Base-by-base conservation (phyloP, 2,329 filamentous ascomycete species). In the Ophiocordyceps camponoti-rufipedis region DNA sequence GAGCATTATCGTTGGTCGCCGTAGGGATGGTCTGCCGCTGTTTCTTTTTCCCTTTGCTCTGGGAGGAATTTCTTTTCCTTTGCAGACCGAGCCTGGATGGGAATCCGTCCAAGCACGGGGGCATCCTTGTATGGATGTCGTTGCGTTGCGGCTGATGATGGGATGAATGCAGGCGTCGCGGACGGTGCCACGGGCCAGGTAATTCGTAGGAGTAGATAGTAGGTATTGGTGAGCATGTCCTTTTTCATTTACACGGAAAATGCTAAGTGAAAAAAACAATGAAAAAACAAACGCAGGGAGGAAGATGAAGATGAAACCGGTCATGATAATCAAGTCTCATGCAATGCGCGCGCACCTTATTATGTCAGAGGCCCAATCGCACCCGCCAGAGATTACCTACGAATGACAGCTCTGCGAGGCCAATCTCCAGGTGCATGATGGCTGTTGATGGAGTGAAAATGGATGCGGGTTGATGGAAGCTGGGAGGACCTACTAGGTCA, bases 391-490 rank as follows among this genome's bases (percentile, higher is more conserved):
- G 23, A 3, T 23, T 23, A 5, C 3, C 23, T 5, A 23, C n/a
- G n/a, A 5, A 23, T 23, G 3, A 3, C 5, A 23, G 23, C 23
- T 23, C 23, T 23, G 23, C 3, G 42, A 45, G 41, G 43, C 46
- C 47, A 50, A 50, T 52, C 46, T 51, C 46, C 50, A 50, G 45
- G 44, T 42, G 12, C 33, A 40, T 41, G 41, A 29, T 28, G 18
- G 32, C 12, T 13, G 32, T n/a, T 14, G 32, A n/a, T 14, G 9
- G 12, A 5, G 23, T 23, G 23, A 23, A 23, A n/a, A n/a, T n/a
- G n/a, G n/a, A n/a, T n/a, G 23, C 23, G 12, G 32, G 5, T 35
- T 2, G 32, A n/a, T 14, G 32, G 32, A 14, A 14, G n/a, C 32
- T 35, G 32, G 32, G 6, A 14, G 12, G 32, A n/a, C n/a, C n/a